Evolutionary conservation across 768 basidiomycete species (phyloP), one percentile per base, ranked within the genome.

Genomic region (Russula brevipes): DNA sequence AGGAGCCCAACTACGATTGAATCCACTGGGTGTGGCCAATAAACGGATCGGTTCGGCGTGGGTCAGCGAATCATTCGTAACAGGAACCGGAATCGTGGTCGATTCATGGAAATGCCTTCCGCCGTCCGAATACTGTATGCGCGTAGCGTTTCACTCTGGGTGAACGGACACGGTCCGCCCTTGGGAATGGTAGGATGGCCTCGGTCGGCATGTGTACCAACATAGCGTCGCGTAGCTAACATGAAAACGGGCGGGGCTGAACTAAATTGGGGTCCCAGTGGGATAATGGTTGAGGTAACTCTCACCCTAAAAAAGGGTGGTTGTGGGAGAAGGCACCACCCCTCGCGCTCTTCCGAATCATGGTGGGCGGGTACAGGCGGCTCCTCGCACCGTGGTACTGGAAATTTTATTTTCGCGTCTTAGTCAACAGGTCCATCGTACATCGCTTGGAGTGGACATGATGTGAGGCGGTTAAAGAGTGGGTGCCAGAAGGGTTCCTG

Each of bases 71-170:
- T 24, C 24, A 24, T 1, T 24, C 1, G 24, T 24, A 24, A 24
- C 24, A 24, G 24, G 24, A 24, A 1, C 24, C 24, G 24, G 24
- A 24, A 24, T 24, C 24, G 24, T 24, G 24, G 24, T 24, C 24
- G 24, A 24, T 24, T 24, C 24, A 24, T 24, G 30, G 57, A 59
- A 1, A 63, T 17, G 4, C 61, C 61, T 2, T 14, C 19, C 10
- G 54, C 45, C 3, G 10, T 36, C 5, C 8, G n/a, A n/a, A 31
- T 36, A 17, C 8, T 39, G 12, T 39, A 24, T 59, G 45, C 0
- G 57, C 38, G 6, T 63, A 63, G 17, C 46, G 38, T 31, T 54
- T 63, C 62, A 57, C 33, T 63, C 62, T 24, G 62, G 52, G 6
- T 63, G 62, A 47, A 47, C 2, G 4, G 62, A 59, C 4, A 49